phyloP scores from a whole-genome alignment of 1,139 yeast genomes.

The Geotrichum citri-aurantii region DNA sequence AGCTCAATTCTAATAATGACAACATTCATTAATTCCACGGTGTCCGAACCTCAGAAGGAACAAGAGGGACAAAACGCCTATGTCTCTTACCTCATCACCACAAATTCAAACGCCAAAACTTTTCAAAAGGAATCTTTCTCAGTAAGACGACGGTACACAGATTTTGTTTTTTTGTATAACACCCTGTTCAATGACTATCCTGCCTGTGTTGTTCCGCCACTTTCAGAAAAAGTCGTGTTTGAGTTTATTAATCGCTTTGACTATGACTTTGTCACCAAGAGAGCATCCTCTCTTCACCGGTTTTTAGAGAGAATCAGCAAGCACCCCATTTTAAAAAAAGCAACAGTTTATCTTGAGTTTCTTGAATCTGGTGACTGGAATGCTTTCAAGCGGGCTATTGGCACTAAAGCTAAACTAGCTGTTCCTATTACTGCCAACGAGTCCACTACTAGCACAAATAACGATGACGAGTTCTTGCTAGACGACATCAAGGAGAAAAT shows the following conservation, averaged over 20 bases:
- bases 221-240: constrained; percentile 86
- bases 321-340: constrained; percentile 67
- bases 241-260: constrained; percentile 92
- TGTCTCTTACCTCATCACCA: constrained; percentile 72
- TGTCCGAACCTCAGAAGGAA: constrained; percentile 72
- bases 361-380: constrained; percentile 81
- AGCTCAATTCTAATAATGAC: not conserved
- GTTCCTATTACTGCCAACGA: not conserved
- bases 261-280: constrained; percentile 68
- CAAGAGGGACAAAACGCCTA: constrained; percentile 75
- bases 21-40: constrained; percentile 35
- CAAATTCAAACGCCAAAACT: constrained; percentile 47
- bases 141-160: constrained; percentile 75
- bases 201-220: constrained; percentile 81
- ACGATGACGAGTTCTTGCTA: constrained; percentile 52
- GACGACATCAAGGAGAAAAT: constrained; percentile 77
- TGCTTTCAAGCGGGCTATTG: constrained; percentile 57
- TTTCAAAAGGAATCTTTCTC: constrained; percentile 43
- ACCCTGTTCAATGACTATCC: constrained; percentile 74
- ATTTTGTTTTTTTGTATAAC: constrained; percentile 71
- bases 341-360: constrained; percentile 69
- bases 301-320: constrained; percentile 66
- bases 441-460: constrained; percentile 14
- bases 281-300: constrained; percentile 75
- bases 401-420: constrained; percentile 24